Percentiles rank a stretch among this genome's conserved stretches.
Conservation (phyloP, 306 rosid species). For the barrel medic (Medicago truncatula) region DNA sequence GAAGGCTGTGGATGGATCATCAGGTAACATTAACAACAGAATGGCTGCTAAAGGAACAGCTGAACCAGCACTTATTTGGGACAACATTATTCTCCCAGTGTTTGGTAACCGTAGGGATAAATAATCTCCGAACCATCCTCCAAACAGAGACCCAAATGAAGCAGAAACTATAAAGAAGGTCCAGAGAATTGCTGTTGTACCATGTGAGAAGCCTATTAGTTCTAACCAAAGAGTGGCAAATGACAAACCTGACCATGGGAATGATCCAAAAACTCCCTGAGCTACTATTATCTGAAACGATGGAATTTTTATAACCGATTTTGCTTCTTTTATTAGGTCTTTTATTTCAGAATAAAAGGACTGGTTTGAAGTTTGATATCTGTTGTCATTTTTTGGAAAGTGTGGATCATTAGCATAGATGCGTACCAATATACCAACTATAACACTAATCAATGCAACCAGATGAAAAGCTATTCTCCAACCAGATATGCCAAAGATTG, state of each 20-base stretch:
- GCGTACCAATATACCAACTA: constrained; percentile 65
- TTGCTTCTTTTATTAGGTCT: constrained; percentile 64
- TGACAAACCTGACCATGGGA: constrained; percentile 82
- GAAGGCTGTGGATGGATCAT: constrained; percentile 69
- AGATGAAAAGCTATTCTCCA: constrained; percentile 89
- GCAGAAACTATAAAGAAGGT: constrained; percentile 56
- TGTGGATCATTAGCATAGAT: constrained; percentile 78
- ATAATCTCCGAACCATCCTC: constrained; percentile 81
- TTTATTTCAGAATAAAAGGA: constrained; percentile 57
- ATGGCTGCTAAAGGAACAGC: constrained; percentile 76
- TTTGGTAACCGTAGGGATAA: constrained; percentile 68
- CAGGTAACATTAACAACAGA: constrained; percentile 68
- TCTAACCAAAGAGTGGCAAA: constrained; percentile 90
- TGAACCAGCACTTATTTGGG: constrained; percentile 83
- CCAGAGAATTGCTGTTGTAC: constrained; percentile 72
- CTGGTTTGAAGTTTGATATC: constrained; percentile 35
- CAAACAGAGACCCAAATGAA: constrained; percentile 83
- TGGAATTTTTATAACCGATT: constrained; percentile 67
- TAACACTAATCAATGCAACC: constrained; percentile 72
- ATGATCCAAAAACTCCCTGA: constrained; percentile 90
- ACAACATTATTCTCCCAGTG: constrained; percentile 71
- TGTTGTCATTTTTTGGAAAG: constrained; percentile 43
- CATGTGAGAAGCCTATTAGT: constrained; percentile 82
- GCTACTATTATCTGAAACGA: constrained; percentile 89
- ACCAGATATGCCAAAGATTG: constrained; percentile 78